phyloP scores from a whole-genome alignment of 345 rosid genomes.

The Pistacia integerrima region DNA sequence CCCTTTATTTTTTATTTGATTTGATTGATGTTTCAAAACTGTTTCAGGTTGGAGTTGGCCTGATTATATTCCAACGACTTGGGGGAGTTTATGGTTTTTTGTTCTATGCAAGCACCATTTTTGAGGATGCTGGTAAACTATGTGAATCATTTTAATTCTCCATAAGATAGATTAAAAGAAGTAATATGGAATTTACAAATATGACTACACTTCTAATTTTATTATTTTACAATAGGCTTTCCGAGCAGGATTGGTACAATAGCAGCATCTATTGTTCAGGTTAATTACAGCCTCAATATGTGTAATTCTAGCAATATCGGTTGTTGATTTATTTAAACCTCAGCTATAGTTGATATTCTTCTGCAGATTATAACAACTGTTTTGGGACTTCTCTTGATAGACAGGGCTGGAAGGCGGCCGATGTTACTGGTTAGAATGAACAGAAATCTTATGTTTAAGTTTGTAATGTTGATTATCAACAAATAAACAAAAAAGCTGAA shows the following conservation, averaged over 20 bases:
- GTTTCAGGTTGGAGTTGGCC: conserved; percentile 44
- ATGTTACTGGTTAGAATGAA: conserved; percentile 30
- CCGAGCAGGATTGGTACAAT: conserved; percentile 34
- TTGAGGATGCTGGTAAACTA: conserved; percentile 37
- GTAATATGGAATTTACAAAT: background rate
- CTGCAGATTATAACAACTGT: conserved; percentile 30
- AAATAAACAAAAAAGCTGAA: background rate
- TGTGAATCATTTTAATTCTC: background rate
- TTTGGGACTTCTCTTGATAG: conserved; percentile 31
- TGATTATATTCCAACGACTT: conserved; percentile 41
- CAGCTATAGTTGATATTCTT: background rate
- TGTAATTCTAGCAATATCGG: background rate
- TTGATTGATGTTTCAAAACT: background rate
- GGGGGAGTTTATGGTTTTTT: conserved; percentile 46
- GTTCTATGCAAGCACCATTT: conserved; percentile 40
- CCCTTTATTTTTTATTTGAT: background rate
- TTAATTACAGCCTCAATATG: conserved; percentile 15
- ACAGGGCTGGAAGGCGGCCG: conserved; percentile 33
- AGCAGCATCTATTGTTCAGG: conserved; percentile 38
- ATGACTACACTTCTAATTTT: background rate
- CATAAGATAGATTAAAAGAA: background rate
- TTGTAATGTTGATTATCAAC: background rate
- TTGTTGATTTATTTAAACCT: background rate
- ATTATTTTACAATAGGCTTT: conserved; percentile 29
- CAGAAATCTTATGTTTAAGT: background rate